Percentiles rank a stretch among this genome's conserved stretches.
These are phyloP conservation scores for Amanita inopinata DNA, from an alignment of 768 basidiomycete species.

Conservation along the genomic window DNA sequence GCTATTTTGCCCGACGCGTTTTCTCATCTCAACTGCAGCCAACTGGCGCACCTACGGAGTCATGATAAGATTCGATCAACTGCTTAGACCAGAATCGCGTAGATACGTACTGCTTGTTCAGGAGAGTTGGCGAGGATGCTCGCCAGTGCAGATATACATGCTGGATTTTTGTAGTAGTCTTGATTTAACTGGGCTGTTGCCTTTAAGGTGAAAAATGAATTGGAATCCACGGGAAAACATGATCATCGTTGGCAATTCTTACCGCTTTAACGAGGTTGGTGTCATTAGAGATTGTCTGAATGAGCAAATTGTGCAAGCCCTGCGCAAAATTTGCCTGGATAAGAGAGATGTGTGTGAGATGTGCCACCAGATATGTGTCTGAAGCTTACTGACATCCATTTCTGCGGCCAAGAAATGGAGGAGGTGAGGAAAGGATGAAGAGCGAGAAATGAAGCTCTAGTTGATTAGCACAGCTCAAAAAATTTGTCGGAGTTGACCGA, in stretches of 20 bases:
- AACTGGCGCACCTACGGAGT: conserved; percentile 80
- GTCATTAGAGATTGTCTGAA: conserved; percentile 82
- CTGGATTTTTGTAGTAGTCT: conserved; percentile 85
- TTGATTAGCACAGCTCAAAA: conserved; percentile 27
- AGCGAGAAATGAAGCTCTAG: conserved; percentile 16
- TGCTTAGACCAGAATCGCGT: conserved; percentile 8
- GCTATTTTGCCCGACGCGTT: conserved; percentile 75
- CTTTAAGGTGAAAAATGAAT: conserved; percentile 28
- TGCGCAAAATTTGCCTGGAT: conserved; percentile 64
- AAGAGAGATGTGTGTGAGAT: conserved; percentile 9
- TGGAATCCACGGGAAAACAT: conserved; percentile 10
- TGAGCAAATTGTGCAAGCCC: conserved; percentile 74
- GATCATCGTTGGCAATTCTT: conserved; percentile 30
- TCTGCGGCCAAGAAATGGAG: conserved; percentile 12
- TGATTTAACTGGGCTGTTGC: conserved; percentile 87
- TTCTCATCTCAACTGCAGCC: conserved; percentile 92
- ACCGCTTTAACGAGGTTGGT: conserved; percentile 80
- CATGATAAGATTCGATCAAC: conserved; percentile 8
- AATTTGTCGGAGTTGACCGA: conserved; percentile 54
- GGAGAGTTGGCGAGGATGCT: conserved; percentile 79
- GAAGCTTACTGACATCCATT: conserved; percentile 40
- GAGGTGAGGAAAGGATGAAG: conserved; percentile 17
- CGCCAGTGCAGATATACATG: conserved; percentile 86
- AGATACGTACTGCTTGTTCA: conserved; percentile 63
- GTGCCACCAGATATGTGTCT: no score